Evolutionary conservation across 139 green algal genomes (phyloP).

Genomic region (Choricystis sp.): DNA sequence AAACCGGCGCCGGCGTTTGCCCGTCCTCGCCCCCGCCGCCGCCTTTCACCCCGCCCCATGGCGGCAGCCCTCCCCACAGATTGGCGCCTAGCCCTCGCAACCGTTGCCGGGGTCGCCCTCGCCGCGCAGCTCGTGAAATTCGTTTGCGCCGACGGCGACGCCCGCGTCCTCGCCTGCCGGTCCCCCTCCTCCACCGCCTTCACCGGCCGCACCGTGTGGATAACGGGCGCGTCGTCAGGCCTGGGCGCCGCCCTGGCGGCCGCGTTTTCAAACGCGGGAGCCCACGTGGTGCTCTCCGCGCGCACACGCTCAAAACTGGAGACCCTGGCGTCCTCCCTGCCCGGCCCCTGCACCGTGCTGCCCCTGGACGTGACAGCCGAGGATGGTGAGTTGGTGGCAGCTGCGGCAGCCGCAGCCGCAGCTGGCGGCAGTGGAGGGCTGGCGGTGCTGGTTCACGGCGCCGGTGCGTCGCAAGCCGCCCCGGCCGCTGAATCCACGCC

Average conservation of each 20-base stretch:
- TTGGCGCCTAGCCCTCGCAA: too few relatives aligned
- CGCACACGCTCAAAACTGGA: too few relatives aligned
- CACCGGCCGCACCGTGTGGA: neutral
- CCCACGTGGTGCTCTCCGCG: neutral
- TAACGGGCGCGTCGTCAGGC: neutral
- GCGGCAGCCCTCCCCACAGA: too few relatives aligned
- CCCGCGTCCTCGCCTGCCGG: neutral
- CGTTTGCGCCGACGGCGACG: neutral
- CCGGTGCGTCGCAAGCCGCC: neutral
- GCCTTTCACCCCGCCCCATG: too few relatives aligned
- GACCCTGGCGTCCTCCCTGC: too few relatives aligned
- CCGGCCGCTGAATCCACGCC: neutral
- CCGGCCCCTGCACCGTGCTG: too few relatives aligned
- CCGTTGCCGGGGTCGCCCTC: too few relatives aligned
- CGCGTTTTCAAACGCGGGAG: neutral
- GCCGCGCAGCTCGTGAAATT: neutral
- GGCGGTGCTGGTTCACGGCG: neutral
- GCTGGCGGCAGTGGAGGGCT: neutral
- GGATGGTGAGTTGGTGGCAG: neutral
- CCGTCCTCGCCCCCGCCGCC: too few relatives aligned
- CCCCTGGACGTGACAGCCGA: neutral
- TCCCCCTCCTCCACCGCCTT: neutral
- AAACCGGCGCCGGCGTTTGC: too few relatives aligned
- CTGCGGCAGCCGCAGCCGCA: too few relatives aligned
- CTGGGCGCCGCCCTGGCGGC: neutral